Percentiles rank a stretch among this genome's conserved stretches.
These are phyloP conservation scores for Phyllosticta citriasiana DNA, from an alignment of 2,329 filamentous ascomycete species.

Conservation along the genomic window DNA sequence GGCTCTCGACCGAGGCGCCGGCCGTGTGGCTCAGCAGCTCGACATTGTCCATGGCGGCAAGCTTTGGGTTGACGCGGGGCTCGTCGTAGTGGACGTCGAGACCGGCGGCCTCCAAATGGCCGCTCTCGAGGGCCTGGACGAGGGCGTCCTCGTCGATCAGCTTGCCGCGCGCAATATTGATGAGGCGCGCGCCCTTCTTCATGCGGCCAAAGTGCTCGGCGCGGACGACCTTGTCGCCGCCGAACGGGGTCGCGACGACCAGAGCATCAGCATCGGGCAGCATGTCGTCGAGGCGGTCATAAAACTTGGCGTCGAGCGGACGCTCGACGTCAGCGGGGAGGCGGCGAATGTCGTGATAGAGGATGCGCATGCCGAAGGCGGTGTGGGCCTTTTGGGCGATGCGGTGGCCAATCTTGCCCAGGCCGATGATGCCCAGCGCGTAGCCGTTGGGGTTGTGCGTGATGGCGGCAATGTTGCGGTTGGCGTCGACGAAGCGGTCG, in stretches of 20 bases:
- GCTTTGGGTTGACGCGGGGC: slow-evolving; percentile 38
- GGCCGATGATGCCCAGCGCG: slow-evolving; percentile 25
- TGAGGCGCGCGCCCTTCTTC: slow-evolving; percentile 40
- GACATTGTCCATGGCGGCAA: slow-evolving; percentile 38
- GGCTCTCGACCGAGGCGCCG: slow-evolving; percentile 56
- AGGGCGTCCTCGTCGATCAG: slow-evolving; percentile 43
- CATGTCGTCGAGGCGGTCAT: slow-evolving; percentile 20
- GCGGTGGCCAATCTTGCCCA: slow-evolving; percentile 26
- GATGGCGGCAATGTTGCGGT: slow-evolving; percentile 12
- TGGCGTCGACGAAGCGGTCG: slow-evolving; percentile 11
- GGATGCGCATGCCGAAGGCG: slow-evolving; percentile 25
- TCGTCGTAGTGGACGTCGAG: slow-evolving; percentile 45
- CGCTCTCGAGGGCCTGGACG: slow-evolving; percentile 36
- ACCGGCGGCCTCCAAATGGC: slow-evolving; percentile 39
- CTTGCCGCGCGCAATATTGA: slow-evolving; percentile 44
- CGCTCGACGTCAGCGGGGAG: slow-evolving; percentile 11
- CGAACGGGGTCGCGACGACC: slow-evolving; percentile 25
- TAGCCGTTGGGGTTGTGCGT: slow-evolving; percentile 18
- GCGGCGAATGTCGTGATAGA: slow-evolving; percentile 21
- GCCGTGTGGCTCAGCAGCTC: slow-evolving; percentile 59
- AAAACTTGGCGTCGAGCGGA: slow-evolving; percentile 18
- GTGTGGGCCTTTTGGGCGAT: slow-evolving; percentile 19
- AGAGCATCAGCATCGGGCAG: slow-evolving; percentile 20
- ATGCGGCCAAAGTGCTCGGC: slow-evolving; percentile 34
- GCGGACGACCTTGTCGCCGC: slow-evolving; percentile 17